Percentiles rank a stretch among this genome's conserved stretches.
Evolutionary conservation across 2,329 filamentous ascomycete genomes (phyloP).

Genomic region (Aspergillus cejpii): DNA sequence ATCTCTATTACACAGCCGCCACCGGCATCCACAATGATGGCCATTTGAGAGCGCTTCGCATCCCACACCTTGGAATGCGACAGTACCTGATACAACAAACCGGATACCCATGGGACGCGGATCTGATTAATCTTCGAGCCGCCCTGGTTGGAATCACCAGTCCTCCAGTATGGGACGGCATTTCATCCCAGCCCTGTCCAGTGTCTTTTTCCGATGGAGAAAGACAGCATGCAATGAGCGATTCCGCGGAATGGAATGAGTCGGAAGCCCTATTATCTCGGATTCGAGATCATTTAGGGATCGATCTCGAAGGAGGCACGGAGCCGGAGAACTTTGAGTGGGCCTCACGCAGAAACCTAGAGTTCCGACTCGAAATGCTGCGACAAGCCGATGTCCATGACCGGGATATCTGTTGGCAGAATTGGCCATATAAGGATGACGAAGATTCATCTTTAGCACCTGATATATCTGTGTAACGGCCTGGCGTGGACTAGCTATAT

Average conservation of each 20-base stretch:
- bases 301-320: conserved; percentile 23
- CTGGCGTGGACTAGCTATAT: too few relatives aligned
- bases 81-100: conserved; percentile 24
- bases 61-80: conserved; percentile 21
- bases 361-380: conserved; percentile 22
- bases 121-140: conserved; percentile 24
- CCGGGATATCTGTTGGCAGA: conserved; percentile 20
- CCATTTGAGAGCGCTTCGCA: conserved; percentile 18
- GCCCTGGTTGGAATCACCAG: conserved; percentile 22
- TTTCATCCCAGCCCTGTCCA: conserved; percentile 27
- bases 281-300: conserved; percentile 18
- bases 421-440: conserved; percentile 26
- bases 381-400: conserved; percentile 16
- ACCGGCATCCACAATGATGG: conserved; percentile 20
- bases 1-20: conserved; percentile 28
- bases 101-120: conserved; percentile 25
- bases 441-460: conserved; percentile 4
- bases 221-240: conserved; percentile 15
- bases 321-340: conserved; percentile 22
- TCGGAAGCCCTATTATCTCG: conserved; percentile 18
- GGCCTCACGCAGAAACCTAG: conserved; percentile 14
- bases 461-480: too few relatives aligned
- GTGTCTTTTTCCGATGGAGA: conserved; percentile 20
- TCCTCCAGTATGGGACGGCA: conserved; percentile 30
- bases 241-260: conserved; percentile 24